Base-by-base conservation (phyloP, 2,329 filamentous ascomycete species). In the Aspergillus oerlinghausenensis region DNA sequence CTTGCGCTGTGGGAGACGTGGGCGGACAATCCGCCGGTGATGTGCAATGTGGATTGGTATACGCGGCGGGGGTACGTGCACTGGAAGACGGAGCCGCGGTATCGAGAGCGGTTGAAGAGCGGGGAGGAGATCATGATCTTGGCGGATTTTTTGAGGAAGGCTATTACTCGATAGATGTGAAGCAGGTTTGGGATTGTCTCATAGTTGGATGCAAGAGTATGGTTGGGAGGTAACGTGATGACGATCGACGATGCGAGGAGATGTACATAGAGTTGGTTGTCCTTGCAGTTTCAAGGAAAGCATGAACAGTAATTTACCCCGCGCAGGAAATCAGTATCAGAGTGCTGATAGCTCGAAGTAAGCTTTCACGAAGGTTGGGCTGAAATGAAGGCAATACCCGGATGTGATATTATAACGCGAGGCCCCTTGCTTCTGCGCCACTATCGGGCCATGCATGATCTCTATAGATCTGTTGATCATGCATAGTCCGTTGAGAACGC, bases 131-230 rank as follows among this genome's bases (percentile, higher is more conserved):
- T 61, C 14, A 21, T 23, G 1, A 14, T 65, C 1, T 51, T 57
- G 52, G 66, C 61, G 38, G 64, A 61, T 6, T 67, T 68, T 52
- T 60, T 69, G 67, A 61, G 61, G 19, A 69, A 69, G 42, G 8
- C 42, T 21, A 17, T 45, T 45, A 23, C 5, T 17, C 32, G 5
- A 38, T 38, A 38, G 32, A 17, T 7, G 10, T 3, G 32, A 38
- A 17, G 32, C 32, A n/a, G 14, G 14, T 7, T 17, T 38, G 32
- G 5, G 6, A 6, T 38, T 6, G 14, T 38, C 14, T 38, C 32
- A 17, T 3, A 14, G 14, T 17, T 5, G 1, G 5, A 38, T 38
- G 32, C 29, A 14, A 14, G 29, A 32, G 29, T 14, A 14, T 32
- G 29, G 11, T 32, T 43, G 40, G 40, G 42, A 45, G 1, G 8